Percentiles rank a stretch among this genome's conserved stretches.
These are phyloP conservation scores for Colletotrichum cereale DNA, from an alignment of 2,329 filamentous ascomycete species.

Conservation along the genomic window DNA sequence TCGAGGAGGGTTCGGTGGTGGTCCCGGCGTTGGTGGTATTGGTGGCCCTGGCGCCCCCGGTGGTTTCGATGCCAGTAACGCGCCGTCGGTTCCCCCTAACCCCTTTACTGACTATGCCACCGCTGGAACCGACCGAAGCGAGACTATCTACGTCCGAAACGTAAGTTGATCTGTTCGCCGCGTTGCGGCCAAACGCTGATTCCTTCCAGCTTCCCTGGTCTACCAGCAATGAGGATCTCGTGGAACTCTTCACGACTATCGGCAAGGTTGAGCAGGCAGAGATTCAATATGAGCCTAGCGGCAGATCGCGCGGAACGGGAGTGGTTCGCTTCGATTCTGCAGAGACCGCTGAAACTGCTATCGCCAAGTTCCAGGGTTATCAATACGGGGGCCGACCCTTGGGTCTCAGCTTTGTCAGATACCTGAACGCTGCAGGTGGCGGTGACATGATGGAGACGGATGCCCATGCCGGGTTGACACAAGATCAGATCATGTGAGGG, in stretches of 20 bases:
- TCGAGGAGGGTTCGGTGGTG: conserved; percentile 47
- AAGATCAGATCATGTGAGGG: conserved; percentile 95
- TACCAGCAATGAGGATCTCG: conserved; percentile 96
- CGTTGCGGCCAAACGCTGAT: conserved; percentile 36
- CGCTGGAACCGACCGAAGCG: conserved; percentile 84
- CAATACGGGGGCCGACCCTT: conserved; percentile 96
- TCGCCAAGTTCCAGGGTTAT: conserved; percentile 97
- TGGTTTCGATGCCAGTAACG: conserved; percentile 62
- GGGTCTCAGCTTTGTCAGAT: conserved; percentile 93
- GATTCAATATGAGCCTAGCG: conserved; percentile 98
- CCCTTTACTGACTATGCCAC: conserved; percentile 95
- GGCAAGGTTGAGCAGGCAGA: conserved; percentile 99
- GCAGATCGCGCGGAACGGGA: conserved; percentile 92
- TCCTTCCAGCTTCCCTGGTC: conserved; percentile 89
- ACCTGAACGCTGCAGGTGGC: conserved; percentile 75
- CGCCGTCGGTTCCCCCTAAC: conserved; percentile 75
- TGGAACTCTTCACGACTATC: conserved; percentile 97
- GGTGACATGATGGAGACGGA: conserved; percentile 87
- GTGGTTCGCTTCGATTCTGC: conserved; percentile 92
- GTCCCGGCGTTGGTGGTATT: conserved; percentile 54
- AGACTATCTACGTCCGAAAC: conserved; percentile 95
- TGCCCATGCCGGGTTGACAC: conserved; percentile 81
- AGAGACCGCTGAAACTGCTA: conserved; percentile 91
- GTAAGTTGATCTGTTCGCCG: conserved; percentile 67
- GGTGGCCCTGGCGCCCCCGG: conserved; percentile 61